phyloP scores from a whole-genome alignment of 345 rosid genomes.

The Euphorbia tirucalli region DNA sequence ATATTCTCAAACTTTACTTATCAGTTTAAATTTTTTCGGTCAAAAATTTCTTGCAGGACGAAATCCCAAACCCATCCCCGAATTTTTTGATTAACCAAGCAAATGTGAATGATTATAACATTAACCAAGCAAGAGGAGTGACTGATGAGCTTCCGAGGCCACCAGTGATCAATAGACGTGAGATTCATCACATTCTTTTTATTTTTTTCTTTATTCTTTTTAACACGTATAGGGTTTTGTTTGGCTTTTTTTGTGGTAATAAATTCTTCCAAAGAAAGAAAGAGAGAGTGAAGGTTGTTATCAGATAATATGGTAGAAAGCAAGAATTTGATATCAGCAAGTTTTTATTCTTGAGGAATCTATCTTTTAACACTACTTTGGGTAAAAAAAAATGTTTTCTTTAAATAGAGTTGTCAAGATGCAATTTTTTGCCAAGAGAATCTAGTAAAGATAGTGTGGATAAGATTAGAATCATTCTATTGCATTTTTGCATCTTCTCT shows the following conservation, averaged over 20 bases:
- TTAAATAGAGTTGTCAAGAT: background rate
- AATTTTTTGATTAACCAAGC: slow-evolving; percentile 25
- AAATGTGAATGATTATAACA: slow-evolving; percentile 35
- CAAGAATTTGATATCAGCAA: too few species aligned
- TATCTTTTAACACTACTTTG: background rate
- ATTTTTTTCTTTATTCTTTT: slow-evolving; percentile 5
- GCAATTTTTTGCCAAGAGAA: background rate
- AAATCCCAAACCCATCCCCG: slow-evolving; percentile 52
- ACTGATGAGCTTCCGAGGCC: slow-evolving; percentile 67
- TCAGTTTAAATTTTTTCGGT: too few species aligned
- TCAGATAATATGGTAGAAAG: too few species aligned
- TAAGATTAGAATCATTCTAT: slow-evolving; percentile 11
- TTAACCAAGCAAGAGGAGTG: slow-evolving; percentile 52
- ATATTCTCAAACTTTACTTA: too few species aligned
- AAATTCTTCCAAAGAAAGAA: background rate
- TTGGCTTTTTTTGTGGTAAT: background rate
- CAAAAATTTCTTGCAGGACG: slow-evolving; percentile 48
- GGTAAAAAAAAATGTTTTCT: background rate
- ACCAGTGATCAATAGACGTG: slow-evolving; percentile 79
- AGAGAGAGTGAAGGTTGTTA: background rate
- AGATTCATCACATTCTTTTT: slow-evolving; percentile 21
- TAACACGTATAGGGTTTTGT: background rate
- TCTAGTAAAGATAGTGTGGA: background rate
- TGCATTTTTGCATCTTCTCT: slow-evolving; percentile 4
- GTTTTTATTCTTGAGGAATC: background rate